Base-by-base conservation (phyloP, 768 basidiomycete species). In the Hypholoma fasciculare region DNA sequence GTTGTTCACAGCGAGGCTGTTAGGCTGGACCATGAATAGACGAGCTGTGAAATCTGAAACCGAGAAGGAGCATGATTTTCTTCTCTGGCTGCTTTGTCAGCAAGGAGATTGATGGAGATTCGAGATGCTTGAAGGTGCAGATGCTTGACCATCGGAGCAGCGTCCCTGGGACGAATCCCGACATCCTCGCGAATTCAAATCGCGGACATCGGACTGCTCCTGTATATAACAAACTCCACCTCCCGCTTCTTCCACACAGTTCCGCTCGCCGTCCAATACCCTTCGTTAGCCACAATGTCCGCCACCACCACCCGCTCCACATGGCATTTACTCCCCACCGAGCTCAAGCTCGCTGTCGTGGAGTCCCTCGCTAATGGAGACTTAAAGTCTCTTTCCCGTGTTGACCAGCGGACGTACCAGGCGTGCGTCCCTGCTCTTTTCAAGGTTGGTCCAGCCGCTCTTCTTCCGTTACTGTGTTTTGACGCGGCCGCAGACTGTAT, bases 321-420 rank as follows among this genome's bases (percentile, higher is more conserved):
- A 63, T 90, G 89, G 89, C 65, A 76, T 59, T 50, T 69, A 20
- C 85, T 91, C 61, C 89, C 89, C 46, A 74, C 75, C 0, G 89
- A 91, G 62, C 83, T 91, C 69, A 84, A 83, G 71, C 77, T 87
- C 63, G 73, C 80, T 26, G 64, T 91, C 68, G 71, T 87, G 47
- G 80, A 76, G 44, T 67, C 71, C 57, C 79, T 89, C 60, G 77
- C 76, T 47, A 62, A 67, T 19, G 56, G 66, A 60, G 82, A 83
- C 57, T 69, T 82, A 36, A 71, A 75, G 20, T 67, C 78, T 0
- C 76, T 89, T 60, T 75, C 88, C 16, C 63, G 67, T 14, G 81
- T 83, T 2, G 77, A 82, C 70, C 71, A 75, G 27, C 64, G 75
- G 34, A 80, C 82, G 20, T 87, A 88, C 66, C 65, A 72, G 7